phyloP scores from a whole-genome alignment of 2,329 filamentous ascomycete species.

The Colletotrichum caudatum region DNA sequence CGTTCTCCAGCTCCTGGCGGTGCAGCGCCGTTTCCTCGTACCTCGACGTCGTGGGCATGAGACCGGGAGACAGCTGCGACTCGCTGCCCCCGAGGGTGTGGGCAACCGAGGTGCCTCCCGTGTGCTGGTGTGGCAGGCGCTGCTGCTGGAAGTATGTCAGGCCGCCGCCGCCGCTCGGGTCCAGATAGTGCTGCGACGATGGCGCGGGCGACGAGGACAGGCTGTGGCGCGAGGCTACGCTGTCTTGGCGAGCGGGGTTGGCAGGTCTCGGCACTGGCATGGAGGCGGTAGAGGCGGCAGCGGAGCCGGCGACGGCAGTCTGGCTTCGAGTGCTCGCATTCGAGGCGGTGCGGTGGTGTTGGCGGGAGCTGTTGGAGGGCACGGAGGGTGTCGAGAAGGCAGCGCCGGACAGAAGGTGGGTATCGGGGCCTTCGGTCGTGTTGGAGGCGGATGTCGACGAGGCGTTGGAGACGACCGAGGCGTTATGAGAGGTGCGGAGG shows the following conservation, averaged over 20 bases:
- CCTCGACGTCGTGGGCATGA: constrained; percentile 68
- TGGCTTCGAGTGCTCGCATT: constrained; percentile 67
- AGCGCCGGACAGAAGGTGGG: constrained; percentile 67
- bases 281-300: constrained; percentile 53
- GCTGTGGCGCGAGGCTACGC: constrained; percentile 65
- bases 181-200: constrained; percentile 42
- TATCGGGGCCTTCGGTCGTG: constrained; percentile 60
- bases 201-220: constrained; percentile 62
- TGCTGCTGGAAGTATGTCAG: constrained; percentile 62
- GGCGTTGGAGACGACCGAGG: constrained; percentile 74
- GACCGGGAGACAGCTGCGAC: constrained; percentile 63
- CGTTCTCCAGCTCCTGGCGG: constrained; percentile 69
- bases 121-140: constrained; percentile 47
- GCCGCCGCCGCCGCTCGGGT: constrained; percentile 59
- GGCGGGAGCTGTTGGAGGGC: constrained; percentile 62
- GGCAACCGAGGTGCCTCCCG: constrained; percentile 45
- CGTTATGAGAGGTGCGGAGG: constrained; percentile 79
- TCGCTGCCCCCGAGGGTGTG: constrained; percentile 55
- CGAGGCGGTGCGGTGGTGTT: constrained; percentile 70
- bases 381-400: constrained; percentile 69
- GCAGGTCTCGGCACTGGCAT: constrained; percentile 61
- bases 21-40: constrained; percentile 74
- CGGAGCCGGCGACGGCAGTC: constrained; percentile 56
- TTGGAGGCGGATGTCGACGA: constrained; percentile 70
- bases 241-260: constrained; percentile 64